These are phyloP conservation scores for Dactylellina sp. DNA, from an alignment of 2,329 filamentous ascomycete genomes.

Conservation along the genomic window DNA sequence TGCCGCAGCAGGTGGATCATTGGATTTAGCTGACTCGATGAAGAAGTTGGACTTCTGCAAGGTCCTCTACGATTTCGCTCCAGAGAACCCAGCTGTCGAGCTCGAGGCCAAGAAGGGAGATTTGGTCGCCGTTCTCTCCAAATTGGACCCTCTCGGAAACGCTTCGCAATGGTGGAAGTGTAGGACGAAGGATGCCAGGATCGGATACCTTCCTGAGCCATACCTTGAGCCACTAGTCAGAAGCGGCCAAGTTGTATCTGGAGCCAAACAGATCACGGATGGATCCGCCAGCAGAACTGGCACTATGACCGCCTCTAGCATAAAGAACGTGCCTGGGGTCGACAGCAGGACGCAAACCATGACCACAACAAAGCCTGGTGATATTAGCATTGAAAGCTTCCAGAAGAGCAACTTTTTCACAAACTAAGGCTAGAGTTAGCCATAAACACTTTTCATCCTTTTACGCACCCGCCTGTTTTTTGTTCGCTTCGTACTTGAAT, in stretches of 20 bases:
- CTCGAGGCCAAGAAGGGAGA: slow-evolving; percentile 94
- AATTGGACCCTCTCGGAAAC: slow-evolving; percentile 90
- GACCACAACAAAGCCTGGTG: slow-evolving; percentile 70
- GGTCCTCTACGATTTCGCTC: slow-evolving; percentile 91
- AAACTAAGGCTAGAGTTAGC: slow-evolving; percentile 34
- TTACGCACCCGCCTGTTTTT: slow-evolving; percentile 7
- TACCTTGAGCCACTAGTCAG: slow-evolving; percentile 82
- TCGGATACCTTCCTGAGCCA: slow-evolving; percentile 90
- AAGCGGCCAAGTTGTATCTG: slow-evolving; percentile 64
- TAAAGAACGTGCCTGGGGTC: slow-evolving; percentile 59
- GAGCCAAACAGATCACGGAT: slow-evolving; percentile 64
- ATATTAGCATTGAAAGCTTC: slow-evolving; percentile 76
- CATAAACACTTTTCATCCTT: slow-evolving; percentile 12
- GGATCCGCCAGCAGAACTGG: slow-evolving; percentile 63
- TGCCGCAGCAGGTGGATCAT: slow-evolving; percentile 60
- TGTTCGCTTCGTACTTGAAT: slow-evolving; percentile 29
- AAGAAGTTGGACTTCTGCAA: slow-evolving; percentile 96
- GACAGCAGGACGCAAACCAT: slow-evolving; percentile 64
- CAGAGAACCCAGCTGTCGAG: slow-evolving; percentile 80
- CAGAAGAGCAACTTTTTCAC: slow-evolving; percentile 69
- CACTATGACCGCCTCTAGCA: slow-evolving; percentile 64
- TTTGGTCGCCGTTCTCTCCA: slow-evolving; percentile 90
- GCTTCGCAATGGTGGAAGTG: slow-evolving; percentile 98
- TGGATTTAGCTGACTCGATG: slow-evolving; percentile 68
- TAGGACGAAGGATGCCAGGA: slow-evolving; percentile 84